phyloP scores from a whole-genome alignment of 2,329 filamentous ascomycete genomes.

The Neonectria hederae region DNA sequence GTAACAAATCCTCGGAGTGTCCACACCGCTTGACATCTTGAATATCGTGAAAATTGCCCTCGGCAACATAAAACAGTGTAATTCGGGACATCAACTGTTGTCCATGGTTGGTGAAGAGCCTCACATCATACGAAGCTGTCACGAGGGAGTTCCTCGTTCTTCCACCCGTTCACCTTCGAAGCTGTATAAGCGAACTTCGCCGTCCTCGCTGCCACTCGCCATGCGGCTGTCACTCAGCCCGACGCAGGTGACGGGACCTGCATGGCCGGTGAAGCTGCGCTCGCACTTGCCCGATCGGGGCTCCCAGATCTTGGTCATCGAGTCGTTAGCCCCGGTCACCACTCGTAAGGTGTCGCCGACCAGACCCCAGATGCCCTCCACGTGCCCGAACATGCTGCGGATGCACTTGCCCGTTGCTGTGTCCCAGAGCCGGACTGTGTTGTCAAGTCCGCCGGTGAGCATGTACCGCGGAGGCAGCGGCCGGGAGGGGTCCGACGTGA shows the following conservation, averaged over 20 bases:
- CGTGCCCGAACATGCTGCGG: constrained; percentile 93
- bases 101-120: not conserved
- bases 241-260: constrained; percentile 91
- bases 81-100: not conserved
- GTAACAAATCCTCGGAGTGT: not conserved
- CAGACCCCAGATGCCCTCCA: constrained; percentile 95
- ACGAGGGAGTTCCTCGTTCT: constrained; percentile 62
- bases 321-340: constrained; percentile 90
- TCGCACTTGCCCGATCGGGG: constrained; percentile 91
- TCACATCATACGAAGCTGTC: constrained; percentile 20
- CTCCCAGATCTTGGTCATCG: constrained; percentile 95
- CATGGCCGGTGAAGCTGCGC: constrained; percentile 89
- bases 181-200: constrained; percentile 86
- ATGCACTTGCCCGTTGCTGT: constrained; percentile 82
- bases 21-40: constrained; percentile 14
- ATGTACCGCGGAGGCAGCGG: constrained; percentile 88
- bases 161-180: constrained; percentile 67
- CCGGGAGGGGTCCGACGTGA: constrained; percentile 68
- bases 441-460: constrained; percentile 90
- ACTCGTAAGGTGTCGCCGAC: constrained; percentile 88
- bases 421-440: constrained; percentile 93
- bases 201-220: constrained; percentile 92
- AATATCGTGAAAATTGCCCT: constrained; percentile 17
- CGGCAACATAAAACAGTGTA: constrained; percentile 1
- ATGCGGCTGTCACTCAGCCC: constrained; percentile 89